These are phyloP conservation scores for Apiotrichum sp. DNA, from an alignment of 1,284 basidiomycete genomes.

Conservation along the genomic window DNA sequence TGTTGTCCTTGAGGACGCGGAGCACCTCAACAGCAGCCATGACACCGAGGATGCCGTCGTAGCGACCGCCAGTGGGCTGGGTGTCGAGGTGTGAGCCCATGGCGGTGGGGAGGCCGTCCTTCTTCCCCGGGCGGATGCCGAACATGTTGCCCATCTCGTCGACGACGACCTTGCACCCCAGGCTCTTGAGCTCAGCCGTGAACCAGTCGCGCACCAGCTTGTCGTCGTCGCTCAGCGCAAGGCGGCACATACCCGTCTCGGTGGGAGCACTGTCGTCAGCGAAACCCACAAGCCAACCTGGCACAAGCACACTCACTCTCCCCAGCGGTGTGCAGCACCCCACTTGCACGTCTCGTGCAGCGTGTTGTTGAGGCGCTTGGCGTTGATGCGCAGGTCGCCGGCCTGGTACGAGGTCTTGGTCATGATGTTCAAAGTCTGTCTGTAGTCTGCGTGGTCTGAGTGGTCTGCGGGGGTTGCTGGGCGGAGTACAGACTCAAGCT, in stretches of 20 bases:
- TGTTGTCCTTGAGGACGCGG: slow-evolving; percentile 9
- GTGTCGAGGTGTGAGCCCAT: slow-evolving; percentile 37
- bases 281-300: too few species aligned
- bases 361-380: slow-evolving; percentile 28
- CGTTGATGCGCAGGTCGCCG: slow-evolving; percentile 20
- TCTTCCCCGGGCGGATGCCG: slow-evolving; percentile 22
- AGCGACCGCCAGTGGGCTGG: slow-evolving; percentile 29
- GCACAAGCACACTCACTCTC: slow-evolving; percentile 1
- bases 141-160: slow-evolving; percentile 42
- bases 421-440: neutral
- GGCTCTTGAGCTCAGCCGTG: slow-evolving; percentile 23
- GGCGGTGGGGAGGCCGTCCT: slow-evolving; percentile 21
- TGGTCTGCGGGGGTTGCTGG: too few species aligned
- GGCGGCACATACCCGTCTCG: slow-evolving; percentile 21
- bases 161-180: slow-evolving; percentile 32
- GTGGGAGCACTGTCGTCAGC: neutral
- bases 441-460: too few species aligned
- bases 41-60: slow-evolving; percentile 35
- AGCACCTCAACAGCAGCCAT: slow-evolving; percentile 25
- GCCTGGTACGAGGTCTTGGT: slow-evolving; percentile 7
- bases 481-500: too few species aligned
- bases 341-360: slow-evolving; percentile 35
- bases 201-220: slow-evolving; percentile 35
- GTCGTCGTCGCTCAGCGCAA: slow-evolving; percentile 35
- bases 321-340: slow-evolving; percentile 20